phyloP scores from a whole-genome alignment of 2,329 filamentous ascomycete species.

The Rutstroemia sp. region DNA sequence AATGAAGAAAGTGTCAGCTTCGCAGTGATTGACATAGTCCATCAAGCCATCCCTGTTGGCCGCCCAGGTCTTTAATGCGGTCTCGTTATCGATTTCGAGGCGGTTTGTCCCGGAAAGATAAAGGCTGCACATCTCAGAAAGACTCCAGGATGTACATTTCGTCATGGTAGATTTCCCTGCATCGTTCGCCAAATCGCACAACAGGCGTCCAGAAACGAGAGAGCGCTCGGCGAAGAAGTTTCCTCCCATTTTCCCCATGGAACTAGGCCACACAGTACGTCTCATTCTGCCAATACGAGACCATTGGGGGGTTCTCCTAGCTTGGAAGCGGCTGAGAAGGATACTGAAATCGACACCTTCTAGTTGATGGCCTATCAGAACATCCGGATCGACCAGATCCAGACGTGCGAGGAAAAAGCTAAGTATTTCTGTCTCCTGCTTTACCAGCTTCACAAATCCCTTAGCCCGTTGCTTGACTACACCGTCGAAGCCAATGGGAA shows the following conservation, averaged over 20 bases:
- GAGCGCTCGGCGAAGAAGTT: conserved; percentile 93
- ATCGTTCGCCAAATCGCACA: conserved; percentile 93
- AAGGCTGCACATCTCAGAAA: conserved; percentile 94
- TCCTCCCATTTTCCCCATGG: conserved; percentile 76
- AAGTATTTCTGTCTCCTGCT: conserved; percentile 76
- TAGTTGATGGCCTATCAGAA: conserved; percentile 88
- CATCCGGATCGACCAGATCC: conserved; percentile 83
- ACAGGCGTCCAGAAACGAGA: conserved; percentile 76
- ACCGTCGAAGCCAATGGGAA: conserved; percentile 80
- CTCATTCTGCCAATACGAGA: conserved; percentile 84
- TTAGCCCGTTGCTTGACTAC: conserved; percentile 63
- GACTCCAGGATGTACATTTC: conserved; percentile 95
- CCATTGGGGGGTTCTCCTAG: conserved; percentile 91
- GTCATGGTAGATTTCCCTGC: conserved; percentile 95
- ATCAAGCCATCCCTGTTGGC: conserved; percentile 76
- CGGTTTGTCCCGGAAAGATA: conserved; percentile 64
- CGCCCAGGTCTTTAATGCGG: conserved; percentile 79
- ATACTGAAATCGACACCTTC: conserved; percentile 96
- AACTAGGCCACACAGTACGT: conserved; percentile 77
- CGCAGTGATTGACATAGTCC: conserved; percentile 90
- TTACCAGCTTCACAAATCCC: conserved; percentile 72
- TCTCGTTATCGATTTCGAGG: conserved; percentile 82
- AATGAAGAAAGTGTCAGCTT: conserved; percentile 93
- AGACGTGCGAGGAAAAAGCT: conserved; percentile 86
- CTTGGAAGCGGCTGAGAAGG: conserved; percentile 75